Conservation (phyloP, 306 rosid genomes). For the Cucumis cinereus region DNA sequence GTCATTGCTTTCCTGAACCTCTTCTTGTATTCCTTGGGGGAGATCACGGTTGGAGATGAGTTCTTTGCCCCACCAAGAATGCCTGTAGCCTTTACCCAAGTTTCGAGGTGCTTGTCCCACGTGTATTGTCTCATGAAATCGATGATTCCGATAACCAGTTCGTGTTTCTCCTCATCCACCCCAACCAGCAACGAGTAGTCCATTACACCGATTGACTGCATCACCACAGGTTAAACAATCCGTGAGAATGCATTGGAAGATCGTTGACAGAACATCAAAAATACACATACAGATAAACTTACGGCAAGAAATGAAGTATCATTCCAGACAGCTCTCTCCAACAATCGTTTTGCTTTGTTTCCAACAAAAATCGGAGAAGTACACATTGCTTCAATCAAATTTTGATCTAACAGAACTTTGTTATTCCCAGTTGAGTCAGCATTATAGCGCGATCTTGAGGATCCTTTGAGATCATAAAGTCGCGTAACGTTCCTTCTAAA, state of each 20-base stretch:
- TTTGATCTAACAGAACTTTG: constrained; percentile 85
- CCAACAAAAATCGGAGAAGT: constrained; percentile 95
- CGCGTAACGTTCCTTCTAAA: constrained; percentile 64
- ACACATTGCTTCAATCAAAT: constrained; percentile 94
- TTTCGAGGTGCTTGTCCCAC: constrained; percentile 99
- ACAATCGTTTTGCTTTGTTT: constrained; percentile 74
- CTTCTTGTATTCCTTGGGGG: constrained; percentile 89
- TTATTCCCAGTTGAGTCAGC: constrained; percentile 72
- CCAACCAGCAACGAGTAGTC: constrained; percentile 95
- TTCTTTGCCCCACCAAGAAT: constrained; percentile 91
- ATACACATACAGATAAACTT: constrained; percentile 15
- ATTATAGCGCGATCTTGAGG: constrained; percentile 83
- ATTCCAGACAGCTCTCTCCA: constrained; percentile 97
- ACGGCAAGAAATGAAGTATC: constrained; percentile 95
- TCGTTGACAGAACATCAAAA: not conserved
- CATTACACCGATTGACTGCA: constrained; percentile 89
- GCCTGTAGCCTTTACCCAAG: constrained; percentile 96
- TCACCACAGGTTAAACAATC: not conserved
- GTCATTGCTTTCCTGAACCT: constrained; percentile 98
- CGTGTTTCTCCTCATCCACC: constrained; percentile 86
- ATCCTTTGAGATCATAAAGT: constrained; percentile 93
- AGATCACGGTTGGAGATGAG: constrained; percentile 76
- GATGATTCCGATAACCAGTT: constrained; percentile 84
- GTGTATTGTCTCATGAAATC: constrained; percentile 98
- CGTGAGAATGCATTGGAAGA: not conserved